These are phyloP conservation scores for Colletotrichum incanum DNA, from an alignment of 2,329 filamentous ascomycete species.

Conservation along the genomic window DNA sequence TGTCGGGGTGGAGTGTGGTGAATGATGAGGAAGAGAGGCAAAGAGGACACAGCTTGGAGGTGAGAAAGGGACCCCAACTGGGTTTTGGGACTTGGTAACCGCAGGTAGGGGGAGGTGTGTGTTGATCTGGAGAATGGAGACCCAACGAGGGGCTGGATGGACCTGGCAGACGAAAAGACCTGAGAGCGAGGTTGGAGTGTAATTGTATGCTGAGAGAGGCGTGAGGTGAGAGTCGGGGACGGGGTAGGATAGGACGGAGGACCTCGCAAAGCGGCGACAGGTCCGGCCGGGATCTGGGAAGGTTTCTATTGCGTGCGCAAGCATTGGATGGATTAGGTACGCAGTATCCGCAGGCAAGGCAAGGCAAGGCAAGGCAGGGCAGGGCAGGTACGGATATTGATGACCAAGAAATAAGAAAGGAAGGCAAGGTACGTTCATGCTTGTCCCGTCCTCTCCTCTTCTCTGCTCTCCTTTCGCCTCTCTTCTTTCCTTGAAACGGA, in stretches of 20 bases:
- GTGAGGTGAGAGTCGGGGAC: background rate
- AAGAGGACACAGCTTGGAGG: constrained; percentile 15
- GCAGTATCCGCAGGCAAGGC: constrained; percentile 5
- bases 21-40: constrained; percentile 17
- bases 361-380: background rate
- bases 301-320: constrained; percentile 19
- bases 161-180: background rate
- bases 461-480: background rate
- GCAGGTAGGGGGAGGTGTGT: background rate
- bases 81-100: background rate
- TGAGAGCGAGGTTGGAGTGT: constrained; percentile 10
- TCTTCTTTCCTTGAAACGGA: background rate
- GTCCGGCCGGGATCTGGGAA: constrained; percentile 33
- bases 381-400: constrained; percentile 2
- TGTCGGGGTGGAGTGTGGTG: constrained; percentile 2
- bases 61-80: constrained; percentile 20
- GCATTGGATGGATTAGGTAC: constrained; percentile 17
- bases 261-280: constrained; percentile 32
- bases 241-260: background rate
- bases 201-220: background rate
- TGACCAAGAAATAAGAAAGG: constrained; percentile 7
- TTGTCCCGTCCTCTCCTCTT: background rate
- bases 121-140: constrained; percentile 7
- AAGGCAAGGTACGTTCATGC: background rate
- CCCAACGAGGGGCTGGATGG: constrained; percentile 1